Evolutionary conservation across 139 green algal genomes (phyloP).

Genomic region (Volvox africanus): DNA sequence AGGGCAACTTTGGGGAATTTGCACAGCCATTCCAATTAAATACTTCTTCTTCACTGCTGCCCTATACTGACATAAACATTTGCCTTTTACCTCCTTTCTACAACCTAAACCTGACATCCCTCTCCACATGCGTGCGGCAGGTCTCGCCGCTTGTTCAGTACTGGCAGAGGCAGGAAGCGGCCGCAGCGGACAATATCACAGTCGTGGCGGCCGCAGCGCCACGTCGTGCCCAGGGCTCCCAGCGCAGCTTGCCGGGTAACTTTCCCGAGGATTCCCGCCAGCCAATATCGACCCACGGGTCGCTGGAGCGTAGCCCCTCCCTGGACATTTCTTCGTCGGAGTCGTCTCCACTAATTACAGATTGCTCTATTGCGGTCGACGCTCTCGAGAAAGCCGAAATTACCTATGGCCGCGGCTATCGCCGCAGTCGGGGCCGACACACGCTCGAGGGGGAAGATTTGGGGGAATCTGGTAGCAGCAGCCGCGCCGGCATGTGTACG

Average conservation of each 20-base stretch:
- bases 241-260: conserved; percentile 2
- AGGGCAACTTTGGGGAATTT: background rate
- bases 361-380: background rate
- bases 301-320: background rate
- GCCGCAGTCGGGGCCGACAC: background rate
- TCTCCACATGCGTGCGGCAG: background rate
- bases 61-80: too few species aligned
- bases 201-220: background rate
- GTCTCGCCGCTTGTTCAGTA: conserved; percentile 49
- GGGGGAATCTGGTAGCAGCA: background rate
- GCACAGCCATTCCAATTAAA: background rate
- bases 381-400: background rate
- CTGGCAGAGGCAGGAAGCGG: conserved; percentile 33
- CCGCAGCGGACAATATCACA: background rate
- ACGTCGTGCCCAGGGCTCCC: background rate
- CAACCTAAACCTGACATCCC: too few species aligned
- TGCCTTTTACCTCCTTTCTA: too few species aligned
- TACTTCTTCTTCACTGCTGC: too few species aligned
- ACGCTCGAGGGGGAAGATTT: background rate
- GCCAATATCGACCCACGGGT: background rate
- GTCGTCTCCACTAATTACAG: background rate
- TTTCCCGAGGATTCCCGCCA: background rate
- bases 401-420: background rate
- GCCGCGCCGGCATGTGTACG: background rate
- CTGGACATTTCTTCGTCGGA: background rate